Conservation (phyloP, 345 rosid genomes). For the Gossypium longicalyx region DNA sequence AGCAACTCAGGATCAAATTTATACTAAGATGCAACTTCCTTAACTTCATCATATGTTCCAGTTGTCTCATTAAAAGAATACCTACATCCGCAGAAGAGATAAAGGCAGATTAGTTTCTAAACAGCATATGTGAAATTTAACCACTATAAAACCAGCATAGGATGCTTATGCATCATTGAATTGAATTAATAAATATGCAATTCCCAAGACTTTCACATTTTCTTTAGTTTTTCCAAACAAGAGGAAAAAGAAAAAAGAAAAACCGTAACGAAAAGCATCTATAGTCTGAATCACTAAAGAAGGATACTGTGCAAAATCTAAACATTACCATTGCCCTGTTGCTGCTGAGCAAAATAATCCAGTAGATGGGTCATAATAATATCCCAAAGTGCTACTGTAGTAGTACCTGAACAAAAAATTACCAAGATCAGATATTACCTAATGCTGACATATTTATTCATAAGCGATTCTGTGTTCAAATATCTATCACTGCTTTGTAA, state of each 20-base stretch:
- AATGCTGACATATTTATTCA: background rate
- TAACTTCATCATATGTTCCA: constrained; percentile 43
- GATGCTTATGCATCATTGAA: background rate
- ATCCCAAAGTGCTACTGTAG: constrained; percentile 86
- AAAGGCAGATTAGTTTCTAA: background rate
- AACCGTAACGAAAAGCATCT: background rate
- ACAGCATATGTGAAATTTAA: background rate
- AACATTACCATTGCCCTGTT: constrained; percentile 76
- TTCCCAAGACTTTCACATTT: background rate
- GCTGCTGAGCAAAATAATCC: constrained; percentile 76
- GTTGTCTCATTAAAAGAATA: constrained; percentile 54
- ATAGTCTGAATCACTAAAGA: background rate
- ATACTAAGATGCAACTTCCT: constrained; percentile 20
- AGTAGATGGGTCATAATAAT: constrained; percentile 81
- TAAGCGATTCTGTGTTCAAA: background rate
- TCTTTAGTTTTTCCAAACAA: background rate
- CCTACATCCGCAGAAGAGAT: constrained; percentile 24
- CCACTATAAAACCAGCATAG: background rate
- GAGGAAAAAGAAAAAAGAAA: background rate
- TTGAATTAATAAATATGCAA: background rate
- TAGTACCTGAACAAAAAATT: constrained; percentile 56
- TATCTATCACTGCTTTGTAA: background rate
- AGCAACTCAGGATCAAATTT: constrained; percentile 9
- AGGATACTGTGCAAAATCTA: background rate
- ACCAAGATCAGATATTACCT: background rate